phyloP scores from a whole-genome alignment of 441 rosid genomes.

The Pelargonium australe region DNA sequence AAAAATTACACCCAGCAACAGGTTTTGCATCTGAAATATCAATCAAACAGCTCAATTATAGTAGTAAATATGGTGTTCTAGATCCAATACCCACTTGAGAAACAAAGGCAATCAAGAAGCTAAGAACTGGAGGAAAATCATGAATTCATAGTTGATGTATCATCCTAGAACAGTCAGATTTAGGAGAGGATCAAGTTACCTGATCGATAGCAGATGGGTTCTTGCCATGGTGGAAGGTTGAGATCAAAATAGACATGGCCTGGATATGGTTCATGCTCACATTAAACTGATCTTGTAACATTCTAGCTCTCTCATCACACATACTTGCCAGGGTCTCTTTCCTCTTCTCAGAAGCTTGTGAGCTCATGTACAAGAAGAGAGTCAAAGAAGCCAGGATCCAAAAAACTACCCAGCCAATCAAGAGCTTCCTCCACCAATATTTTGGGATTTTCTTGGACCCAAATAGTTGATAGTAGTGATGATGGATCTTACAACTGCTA shows the following conservation, averaged over 20 bases:
- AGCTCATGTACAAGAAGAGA: constrained; percentile 52
- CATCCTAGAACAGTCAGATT: neutral
- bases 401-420: constrained; percentile 52
- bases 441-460: constrained; percentile 53
- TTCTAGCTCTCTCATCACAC: constrained; percentile 94
- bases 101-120: constrained; percentile 4
- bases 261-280: constrained; percentile 72
- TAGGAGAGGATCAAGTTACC: constrained; percentile 36
- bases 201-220: constrained; percentile 94
- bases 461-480: constrained; percentile 42
- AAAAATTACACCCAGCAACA: too few relatives aligned
- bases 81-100: neutral
- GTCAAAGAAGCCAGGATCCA: constrained; percentile 43
- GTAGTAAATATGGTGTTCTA: neutral
- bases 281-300: constrained; percentile 89
- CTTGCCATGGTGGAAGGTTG: constrained; percentile 96
- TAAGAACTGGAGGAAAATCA: neutral
- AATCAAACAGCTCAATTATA: neutral
- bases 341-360: constrained; percentile 65
- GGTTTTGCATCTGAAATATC: neutral
- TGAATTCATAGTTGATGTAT: constrained; percentile 1
- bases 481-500: constrained; percentile 44
- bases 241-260: constrained; percentile 88
- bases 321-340: constrained; percentile 69
- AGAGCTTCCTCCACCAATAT: constrained; percentile 58